These are phyloP conservation scores for Globisporangium orthogonon DNA, from an alignment of 352 stramenopile genomes.

Conservation along the genomic window DNA sequence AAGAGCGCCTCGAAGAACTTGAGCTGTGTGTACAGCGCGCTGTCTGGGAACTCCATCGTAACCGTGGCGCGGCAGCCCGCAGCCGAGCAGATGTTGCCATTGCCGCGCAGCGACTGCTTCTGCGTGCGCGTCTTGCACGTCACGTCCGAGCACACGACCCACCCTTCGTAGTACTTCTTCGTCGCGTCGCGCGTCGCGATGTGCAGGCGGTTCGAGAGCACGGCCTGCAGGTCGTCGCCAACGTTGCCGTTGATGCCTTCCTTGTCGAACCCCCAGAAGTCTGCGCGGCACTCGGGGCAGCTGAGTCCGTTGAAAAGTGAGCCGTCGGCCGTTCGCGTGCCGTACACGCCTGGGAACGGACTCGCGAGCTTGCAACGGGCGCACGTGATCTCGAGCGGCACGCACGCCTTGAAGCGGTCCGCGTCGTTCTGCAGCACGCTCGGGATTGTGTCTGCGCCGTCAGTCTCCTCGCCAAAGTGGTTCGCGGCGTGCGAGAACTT, in stretches of 20 bases:
- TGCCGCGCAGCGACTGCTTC: constrained; percentile 92
- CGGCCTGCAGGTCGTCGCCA: constrained; percentile 60
- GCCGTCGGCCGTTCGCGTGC: constrained; percentile 26
- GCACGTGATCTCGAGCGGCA: constrained; percentile 70
- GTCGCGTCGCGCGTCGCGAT: constrained; percentile 71
- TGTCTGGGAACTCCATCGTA: constrained; percentile 86
- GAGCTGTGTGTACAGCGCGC: constrained; percentile 93
- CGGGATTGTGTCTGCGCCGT: constrained; percentile 80
- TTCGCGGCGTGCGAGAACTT: constrained; percentile 89
- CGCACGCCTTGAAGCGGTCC: constrained; percentile 87
- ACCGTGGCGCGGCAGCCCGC: constrained; percentile 90
- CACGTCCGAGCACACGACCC: constrained; percentile 92
- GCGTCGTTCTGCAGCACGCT: constrained; percentile 84
- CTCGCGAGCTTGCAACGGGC: constrained; percentile 54
- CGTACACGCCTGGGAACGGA: constrained; percentile 71
- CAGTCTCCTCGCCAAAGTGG: constrained; percentile 81
- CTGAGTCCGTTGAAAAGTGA: constrained; percentile 43
- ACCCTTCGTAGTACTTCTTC: constrained; percentile 88
- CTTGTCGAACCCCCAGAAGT: constrained; percentile 81
- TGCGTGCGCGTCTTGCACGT: constrained; percentile 93
- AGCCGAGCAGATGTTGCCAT: constrained; percentile 91
- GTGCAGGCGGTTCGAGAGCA: constrained; percentile 83
- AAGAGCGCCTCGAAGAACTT: constrained; percentile 97
- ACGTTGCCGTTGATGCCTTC: constrained; percentile 70
- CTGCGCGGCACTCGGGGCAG: constrained; percentile 62